Base-by-base conservation (phyloP, 2,329 filamentous ascomycete genomes). In the Spiromastix sp. region DNA sequence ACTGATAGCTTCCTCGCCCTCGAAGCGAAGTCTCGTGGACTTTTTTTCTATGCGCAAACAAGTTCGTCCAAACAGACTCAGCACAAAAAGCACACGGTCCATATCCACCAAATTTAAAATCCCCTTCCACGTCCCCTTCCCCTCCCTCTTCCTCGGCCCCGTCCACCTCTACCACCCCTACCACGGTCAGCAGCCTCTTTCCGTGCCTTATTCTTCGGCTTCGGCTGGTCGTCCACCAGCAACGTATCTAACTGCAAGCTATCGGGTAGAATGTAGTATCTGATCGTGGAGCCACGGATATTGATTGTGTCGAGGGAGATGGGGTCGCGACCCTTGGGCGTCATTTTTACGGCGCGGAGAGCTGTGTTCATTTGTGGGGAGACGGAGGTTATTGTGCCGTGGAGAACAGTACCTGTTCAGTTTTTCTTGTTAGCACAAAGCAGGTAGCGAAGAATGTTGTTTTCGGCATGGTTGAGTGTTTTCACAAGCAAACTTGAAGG, bases 351-450 rank as follows among this genome's bases (percentile, higher is more conserved):
- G 42, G 84, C 86, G 55, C 87, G 85, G 40, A 98, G 77, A 32
- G 87, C 81, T 38, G 87, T 94, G 71, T 98, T 98, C 91, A 98
- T 98, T 65, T 95, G 85, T 8, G 93, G 91, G 5, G 87, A 91
- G 52, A 98, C 87, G 24, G 86, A 91, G 41, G 87, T 86, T 60
- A 98, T 94, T 48, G 91, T 96, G 66, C 91, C 91, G 61, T 94
- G 84, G 49, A 96, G 76, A 55, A 96, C 93, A 50, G 91, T 93
- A 63, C 89, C 86, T 93, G 52, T 38, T 24, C 10, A 30, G 18
- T 20, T 20, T 15, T 13, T 24, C 7, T 24, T n/a, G 21, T 24
- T 7, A 24, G 21, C n/a, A 24, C 7, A 24, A 24, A 24, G 7
- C n/a, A n/a, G 21, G 7, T 24, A n/a, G 21, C 21, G n/a, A n/a